Conservation (phyloP, 139 green algal genomes). For the Chlorella sp. region DNA sequence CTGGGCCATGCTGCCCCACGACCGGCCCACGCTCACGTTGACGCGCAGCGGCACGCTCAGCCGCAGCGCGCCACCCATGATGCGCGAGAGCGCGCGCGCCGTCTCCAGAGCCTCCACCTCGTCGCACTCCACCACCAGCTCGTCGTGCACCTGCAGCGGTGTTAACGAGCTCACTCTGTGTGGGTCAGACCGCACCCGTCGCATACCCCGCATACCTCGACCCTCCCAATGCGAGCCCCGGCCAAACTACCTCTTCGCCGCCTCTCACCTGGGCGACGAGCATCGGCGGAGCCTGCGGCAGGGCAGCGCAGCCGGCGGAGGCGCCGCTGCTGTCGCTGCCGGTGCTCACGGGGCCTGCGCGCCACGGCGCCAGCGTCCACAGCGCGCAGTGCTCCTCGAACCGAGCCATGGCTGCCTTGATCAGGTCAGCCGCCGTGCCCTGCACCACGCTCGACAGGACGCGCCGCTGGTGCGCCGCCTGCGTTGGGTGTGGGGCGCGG, state of each 20-base stretch:
- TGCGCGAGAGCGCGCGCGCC: neutral
- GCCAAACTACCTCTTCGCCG: too few species aligned
- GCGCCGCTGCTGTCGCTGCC: neutral
- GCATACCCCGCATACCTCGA: too few species aligned
- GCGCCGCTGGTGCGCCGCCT: too few species aligned
- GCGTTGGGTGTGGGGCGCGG: too few species aligned
- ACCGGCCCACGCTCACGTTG: neutral
- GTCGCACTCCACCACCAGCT: slow-evolving; percentile 46
- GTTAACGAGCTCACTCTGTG: neutral
- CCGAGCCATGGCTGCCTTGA: slow-evolving; percentile 43
- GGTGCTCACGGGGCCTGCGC: neutral
- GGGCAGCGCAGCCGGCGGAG: too few species aligned
- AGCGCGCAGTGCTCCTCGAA: slow-evolving; percentile 14
- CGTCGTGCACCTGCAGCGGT: slow-evolving; percentile 32
- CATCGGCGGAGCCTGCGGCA: too few species aligned
- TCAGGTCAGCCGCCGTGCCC: slow-evolving; percentile 51
- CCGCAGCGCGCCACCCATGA: neutral
- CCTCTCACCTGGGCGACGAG: too few species aligned
- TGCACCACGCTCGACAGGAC: slow-evolving; percentile 47
- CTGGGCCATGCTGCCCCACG: neutral
- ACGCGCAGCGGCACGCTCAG: neutral
- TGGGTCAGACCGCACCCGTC: neutral
- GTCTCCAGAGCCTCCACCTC: neutral
- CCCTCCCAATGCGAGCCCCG: too few species aligned
- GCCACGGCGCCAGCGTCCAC: too few species aligned